Evolutionary conservation across 768 basidiomycete species (phyloP), one percentile per base, ranked within the genome.

Genomic region (Auricularia auricula-judae): DNA sequence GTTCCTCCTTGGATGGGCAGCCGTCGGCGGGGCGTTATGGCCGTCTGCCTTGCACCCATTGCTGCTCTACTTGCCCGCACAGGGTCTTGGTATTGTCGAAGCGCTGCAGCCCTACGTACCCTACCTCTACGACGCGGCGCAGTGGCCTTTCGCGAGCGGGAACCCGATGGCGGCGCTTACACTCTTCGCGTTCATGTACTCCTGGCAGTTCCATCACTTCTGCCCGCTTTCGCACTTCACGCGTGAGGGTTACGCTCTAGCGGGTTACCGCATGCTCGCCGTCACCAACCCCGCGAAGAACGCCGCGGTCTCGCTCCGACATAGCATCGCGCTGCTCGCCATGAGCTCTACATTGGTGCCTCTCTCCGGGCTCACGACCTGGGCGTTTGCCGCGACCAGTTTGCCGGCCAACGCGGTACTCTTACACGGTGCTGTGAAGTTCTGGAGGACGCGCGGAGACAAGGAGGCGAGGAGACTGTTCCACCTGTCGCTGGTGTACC

Each of bases 141-240:
- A 63, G 18, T 71, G 84, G 61, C 77, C 87, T 62, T 63, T 65
- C 47, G 53, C 66, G 43, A 35, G 66, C 61, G 85, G 95, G 73
- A 94, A 91, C 72, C 87, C 93, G 0, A 82, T 97, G 51, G 84
- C 89, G 0, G 87, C 93, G 0, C 75, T 91, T 65, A 85, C 87
- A 2, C 78, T 99, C 2, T 92, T 91, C 76, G 81, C 87, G 75
- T 75, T 98, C 59, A 82, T 97, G 8, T 99, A 87, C 78, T 89
- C 89, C 66, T 99, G 96, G 96, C 97, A 99, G 72, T 98, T 98
- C 77, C 95, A 96, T 42, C 96, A 99, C 74, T 98, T 99, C 79
- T 98, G 95, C 74, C 75, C 93, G 1, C 80, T 99, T n/a, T 87
- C 94, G 7, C 84, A 97, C 74, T 79, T 95, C 61, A 82, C 95